Evolutionary conservation across 257 asterid genomes (phyloP).

Genomic region (Solanum ossicruentum): DNA sequence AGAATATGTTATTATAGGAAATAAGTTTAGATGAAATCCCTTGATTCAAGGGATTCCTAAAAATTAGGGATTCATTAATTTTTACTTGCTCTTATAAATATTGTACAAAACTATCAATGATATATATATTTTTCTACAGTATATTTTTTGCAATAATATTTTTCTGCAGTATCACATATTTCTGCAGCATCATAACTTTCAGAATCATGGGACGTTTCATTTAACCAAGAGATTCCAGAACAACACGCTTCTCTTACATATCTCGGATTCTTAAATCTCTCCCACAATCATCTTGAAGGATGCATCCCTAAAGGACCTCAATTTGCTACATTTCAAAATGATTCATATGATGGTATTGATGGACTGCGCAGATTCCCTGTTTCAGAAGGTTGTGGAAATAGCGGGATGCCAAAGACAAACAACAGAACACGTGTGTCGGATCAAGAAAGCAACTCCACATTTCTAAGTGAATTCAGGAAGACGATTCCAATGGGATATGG

Average conservation of each 20-base stretch:
- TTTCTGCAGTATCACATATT: too few relatives aligned
- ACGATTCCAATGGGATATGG: neutral
- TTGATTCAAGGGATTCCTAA: too few relatives aligned
- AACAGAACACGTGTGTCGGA: neutral
- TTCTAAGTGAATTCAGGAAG: neutral
- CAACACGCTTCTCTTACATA: neutral
- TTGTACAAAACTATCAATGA: too few relatives aligned
- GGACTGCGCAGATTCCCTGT: neutral
- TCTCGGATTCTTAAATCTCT: neutral
- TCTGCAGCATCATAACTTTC: too few relatives aligned
- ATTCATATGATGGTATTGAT: neutral
- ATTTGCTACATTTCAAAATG: neutral
- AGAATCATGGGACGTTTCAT: too few relatives aligned
- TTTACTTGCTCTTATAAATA: too few relatives aligned
- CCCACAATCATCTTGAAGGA: neutral
- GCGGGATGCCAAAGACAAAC: neutral
- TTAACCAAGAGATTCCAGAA: neutral
- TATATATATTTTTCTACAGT: too few relatives aligned
- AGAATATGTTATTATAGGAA: too few relatives aligned
- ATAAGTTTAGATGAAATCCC: too few relatives aligned
- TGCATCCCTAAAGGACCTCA: neutral
- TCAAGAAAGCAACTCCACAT: neutral
- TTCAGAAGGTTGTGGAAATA: neutral
- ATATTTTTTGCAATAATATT: too few relatives aligned
- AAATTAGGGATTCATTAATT: too few relatives aligned